These are phyloP conservation scores for Phytophthora cactorum DNA, from an alignment of 352 stramenopile species.

Conservation along the genomic window DNA sequence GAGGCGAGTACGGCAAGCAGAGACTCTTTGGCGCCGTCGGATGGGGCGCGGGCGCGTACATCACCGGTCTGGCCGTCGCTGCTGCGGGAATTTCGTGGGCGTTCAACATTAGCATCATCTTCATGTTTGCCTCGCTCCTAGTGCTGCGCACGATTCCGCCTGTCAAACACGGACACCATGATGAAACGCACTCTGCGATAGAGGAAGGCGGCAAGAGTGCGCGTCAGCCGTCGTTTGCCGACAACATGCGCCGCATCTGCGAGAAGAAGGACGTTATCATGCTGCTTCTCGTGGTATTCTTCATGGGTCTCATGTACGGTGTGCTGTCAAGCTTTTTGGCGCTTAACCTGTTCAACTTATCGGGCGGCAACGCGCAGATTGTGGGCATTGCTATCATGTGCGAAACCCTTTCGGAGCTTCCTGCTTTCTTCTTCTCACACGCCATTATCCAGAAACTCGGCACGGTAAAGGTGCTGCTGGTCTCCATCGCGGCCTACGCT, in stretches of 20 bases:
- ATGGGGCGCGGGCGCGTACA: conserved; percentile 59
- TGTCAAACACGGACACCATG: conserved; percentile 43
- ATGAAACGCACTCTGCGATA: conserved; percentile 31
- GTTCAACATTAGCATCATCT: conserved; percentile 68
- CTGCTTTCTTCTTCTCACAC: conserved; percentile 78
- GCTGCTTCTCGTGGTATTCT: conserved; percentile 65
- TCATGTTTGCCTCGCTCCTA: conserved; percentile 57
- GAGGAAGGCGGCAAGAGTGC: conserved; percentile 25
- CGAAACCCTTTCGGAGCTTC: conserved; percentile 60
- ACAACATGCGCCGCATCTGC: conserved; percentile 34
- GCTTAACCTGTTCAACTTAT: conserved; percentile 80
- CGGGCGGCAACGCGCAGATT: conserved; percentile 63
- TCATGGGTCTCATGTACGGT: conserved; percentile 80
- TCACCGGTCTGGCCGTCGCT: conserved; percentile 61
- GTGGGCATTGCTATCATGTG: conserved; percentile 63
- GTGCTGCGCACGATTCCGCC: conserved; percentile 58
- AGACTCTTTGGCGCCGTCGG: conserved; percentile 74
- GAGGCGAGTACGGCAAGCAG: conserved; percentile 85
- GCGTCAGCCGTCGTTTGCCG: conserved; percentile 20
- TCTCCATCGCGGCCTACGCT: conserved; percentile 57
- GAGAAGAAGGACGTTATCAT: conserved; percentile 61
- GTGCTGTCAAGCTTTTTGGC: conserved; percentile 76
- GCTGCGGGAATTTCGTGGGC: conserved; percentile 62
- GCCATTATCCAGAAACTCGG: conserved; percentile 64
- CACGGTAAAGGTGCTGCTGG: conserved; percentile 61